phyloP scores from a whole-genome alignment of 139 green algal species.

The Limnomonas spitsbergensis region DNA sequence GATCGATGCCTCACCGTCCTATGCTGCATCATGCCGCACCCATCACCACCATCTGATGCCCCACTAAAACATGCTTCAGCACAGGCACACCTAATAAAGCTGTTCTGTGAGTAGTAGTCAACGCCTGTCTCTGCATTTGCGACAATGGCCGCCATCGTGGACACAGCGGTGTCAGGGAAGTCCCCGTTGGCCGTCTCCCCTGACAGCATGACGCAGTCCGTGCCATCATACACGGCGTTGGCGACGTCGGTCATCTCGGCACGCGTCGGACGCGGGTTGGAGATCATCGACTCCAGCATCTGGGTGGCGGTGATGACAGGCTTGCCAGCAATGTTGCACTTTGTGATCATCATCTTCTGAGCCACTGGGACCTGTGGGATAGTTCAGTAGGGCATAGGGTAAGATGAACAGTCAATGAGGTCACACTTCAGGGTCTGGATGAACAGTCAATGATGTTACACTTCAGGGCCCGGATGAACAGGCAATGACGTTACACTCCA shows the following conservation, averaged over 20 bases:
- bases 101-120: slow-evolving; percentile 55
- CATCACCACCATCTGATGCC: background rate
- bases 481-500: too few relatives aligned
- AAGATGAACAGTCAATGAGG: background rate
- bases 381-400: background rate
- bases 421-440: background rate
- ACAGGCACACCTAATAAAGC: slow-evolving; percentile 56
- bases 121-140: slow-evolving; percentile 65
- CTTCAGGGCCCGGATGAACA: too few relatives aligned
- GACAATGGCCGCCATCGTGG: slow-evolving; percentile 76
- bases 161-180: slow-evolving; percentile 67
- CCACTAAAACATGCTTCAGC: background rate
- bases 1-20: too few relatives aligned
- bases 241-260: slow-evolving; percentile 85
- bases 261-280: slow-evolving; percentile 62
- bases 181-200: slow-evolving; percentile 77
- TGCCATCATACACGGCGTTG: slow-evolving; percentile 79
- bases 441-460: too few relatives aligned
- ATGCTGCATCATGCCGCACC: too few relatives aligned
- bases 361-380: slow-evolving; percentile 41
- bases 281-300: slow-evolving; percentile 74
- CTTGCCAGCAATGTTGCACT: slow-evolving; percentile 69
- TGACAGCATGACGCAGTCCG: slow-evolving; percentile 56
- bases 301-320: slow-evolving; percentile 58
- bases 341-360: slow-evolving; percentile 73